A percentile compares a stretch with the other conserved stretches of the same genome.
Conservation (phyloP, 495 filamentous ascomycete species). For the Daldinia grandis region DNA sequence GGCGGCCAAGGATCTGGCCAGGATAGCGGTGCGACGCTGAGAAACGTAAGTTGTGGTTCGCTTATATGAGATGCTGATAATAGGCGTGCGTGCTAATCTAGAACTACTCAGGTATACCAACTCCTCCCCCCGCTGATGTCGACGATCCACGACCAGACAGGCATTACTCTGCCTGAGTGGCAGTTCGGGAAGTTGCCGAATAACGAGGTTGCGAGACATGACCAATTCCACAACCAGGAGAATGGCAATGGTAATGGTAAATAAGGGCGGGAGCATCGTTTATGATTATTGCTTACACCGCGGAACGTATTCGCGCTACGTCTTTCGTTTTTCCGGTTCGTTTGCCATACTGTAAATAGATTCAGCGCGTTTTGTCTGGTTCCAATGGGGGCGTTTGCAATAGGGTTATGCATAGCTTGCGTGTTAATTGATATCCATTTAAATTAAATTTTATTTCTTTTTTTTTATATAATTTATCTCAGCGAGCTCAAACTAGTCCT, state of each 20-base stretch:
- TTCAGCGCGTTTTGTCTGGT: neutral
- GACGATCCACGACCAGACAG: constrained; percentile 86
- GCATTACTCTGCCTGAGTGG: constrained; percentile 78
- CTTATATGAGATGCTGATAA: neutral
- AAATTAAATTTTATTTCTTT: neutral
- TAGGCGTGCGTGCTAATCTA: constrained; percentile 28
- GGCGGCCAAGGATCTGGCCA: constrained; percentile 46
- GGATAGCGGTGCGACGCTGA: constrained; percentile 50
- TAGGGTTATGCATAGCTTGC: neutral
- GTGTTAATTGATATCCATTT: neutral
- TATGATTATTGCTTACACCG: neutral
- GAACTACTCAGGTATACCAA: constrained; percentile 69
- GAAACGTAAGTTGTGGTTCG: constrained; percentile 45
- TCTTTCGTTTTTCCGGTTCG: neutral
- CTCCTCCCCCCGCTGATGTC: constrained; percentile 78
- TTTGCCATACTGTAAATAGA: neutral
- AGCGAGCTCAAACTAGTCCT: too few species aligned
- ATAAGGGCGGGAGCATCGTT: neutral
- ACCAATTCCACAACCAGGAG: neutral
- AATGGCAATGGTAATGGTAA: constrained; percentile 27
- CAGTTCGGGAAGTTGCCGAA: constrained; percentile 59
- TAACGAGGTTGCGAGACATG: constrained; percentile 29
- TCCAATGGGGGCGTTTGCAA: neutral
- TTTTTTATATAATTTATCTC: too few species aligned
- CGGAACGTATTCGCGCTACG: too few species aligned